Conservation (phyloP, 805 yeast genomes). For the Teunomyces kruisii region DNA sequence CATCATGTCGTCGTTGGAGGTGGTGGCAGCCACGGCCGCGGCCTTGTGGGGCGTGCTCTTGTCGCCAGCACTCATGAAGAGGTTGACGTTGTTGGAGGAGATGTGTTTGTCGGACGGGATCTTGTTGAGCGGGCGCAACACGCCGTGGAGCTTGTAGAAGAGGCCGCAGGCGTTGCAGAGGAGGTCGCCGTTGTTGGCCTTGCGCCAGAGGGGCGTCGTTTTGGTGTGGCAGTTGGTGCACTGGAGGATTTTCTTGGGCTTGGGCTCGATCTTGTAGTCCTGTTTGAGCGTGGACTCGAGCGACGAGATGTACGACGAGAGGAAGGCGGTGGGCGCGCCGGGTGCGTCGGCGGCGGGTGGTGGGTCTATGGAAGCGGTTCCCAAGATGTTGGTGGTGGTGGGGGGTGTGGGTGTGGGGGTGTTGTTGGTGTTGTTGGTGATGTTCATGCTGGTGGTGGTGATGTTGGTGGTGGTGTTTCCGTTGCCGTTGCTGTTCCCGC, state of each 20-base stretch:
- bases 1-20: constrained; percentile 12
- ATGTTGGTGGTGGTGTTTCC: constrained; percentile 2
- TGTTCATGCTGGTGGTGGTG: too few relatives aligned
- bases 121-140: constrained; percentile 39
- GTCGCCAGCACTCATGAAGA: neutral
- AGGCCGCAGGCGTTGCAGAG: constrained; percentile 48
- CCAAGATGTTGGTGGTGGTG: constrained; percentile 6
- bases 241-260: constrained; percentile 18
- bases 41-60: neutral
- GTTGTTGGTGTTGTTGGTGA: too few relatives aligned
- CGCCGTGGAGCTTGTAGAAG: constrained; percentile 46
- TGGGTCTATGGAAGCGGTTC: too few relatives aligned
- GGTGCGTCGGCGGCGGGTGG: too few relatives aligned
- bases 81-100: neutral
- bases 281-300: constrained; percentile 36
- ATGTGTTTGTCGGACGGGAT: constrained; percentile 1
- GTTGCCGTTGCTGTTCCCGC: too few relatives aligned
- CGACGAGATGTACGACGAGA: constrained; percentile 39
- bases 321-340: constrained; percentile 13
- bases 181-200: constrained; percentile 40
- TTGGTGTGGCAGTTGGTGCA: constrained; percentile 45
- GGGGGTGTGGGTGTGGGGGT: neutral
- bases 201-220: constrained; percentile 48
- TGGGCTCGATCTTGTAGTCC: constrained; percentile 16
- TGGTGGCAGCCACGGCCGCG: too few relatives aligned